A percentile compares a stretch with the other conserved stretches of the same genome.
Conservation (phyloP, 345 rosid genomes). For the Noccaea bulbosa region DNA sequence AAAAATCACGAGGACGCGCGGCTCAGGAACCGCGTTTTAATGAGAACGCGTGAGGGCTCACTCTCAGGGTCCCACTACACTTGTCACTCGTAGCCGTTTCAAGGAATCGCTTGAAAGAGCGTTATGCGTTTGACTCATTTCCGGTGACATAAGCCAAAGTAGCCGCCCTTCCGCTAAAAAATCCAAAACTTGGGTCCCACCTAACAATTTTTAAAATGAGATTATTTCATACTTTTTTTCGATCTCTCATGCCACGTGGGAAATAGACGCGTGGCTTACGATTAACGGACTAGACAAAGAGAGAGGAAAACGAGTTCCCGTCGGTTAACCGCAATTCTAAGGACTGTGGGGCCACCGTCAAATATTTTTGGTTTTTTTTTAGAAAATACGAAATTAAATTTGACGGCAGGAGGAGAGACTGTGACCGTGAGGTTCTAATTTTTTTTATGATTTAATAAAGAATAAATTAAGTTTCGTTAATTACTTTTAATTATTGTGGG, state of each 20-base stretch:
- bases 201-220: not conserved
- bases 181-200: constrained; percentile 17
- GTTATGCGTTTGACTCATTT: constrained; percentile 24
- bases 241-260: constrained; percentile 24
- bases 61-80: constrained; percentile 30
- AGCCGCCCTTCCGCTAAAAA: constrained; percentile 26
- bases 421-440: constrained; percentile 23
- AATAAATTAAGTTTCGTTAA: not conserved
- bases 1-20: constrained; percentile 45
- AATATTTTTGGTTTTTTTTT: not conserved
- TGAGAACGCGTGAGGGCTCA: constrained; percentile 32
- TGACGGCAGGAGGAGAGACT: constrained; percentile 34
- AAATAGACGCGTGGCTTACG: not conserved
- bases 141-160: constrained; percentile 18
- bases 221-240: not conserved
- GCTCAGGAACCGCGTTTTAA: constrained; percentile 41
- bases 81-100: constrained; percentile 21
- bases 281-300: constrained; percentile 9
- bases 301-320: not conserved
- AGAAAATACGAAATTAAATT: constrained; percentile 18
- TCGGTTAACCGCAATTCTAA: constrained; percentile 30
- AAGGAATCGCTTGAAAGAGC: constrained; percentile 19
- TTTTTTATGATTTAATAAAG: not conserved
- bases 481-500: constrained; percentile 2
- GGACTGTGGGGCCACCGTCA: constrained; percentile 39